A percentile compares a stretch with the other conserved stretches of the same genome.
These are phyloP conservation scores for Pterulicium gracile DNA, from an alignment of 1,284 basidiomycete species.

Conservation along the genomic window DNA sequence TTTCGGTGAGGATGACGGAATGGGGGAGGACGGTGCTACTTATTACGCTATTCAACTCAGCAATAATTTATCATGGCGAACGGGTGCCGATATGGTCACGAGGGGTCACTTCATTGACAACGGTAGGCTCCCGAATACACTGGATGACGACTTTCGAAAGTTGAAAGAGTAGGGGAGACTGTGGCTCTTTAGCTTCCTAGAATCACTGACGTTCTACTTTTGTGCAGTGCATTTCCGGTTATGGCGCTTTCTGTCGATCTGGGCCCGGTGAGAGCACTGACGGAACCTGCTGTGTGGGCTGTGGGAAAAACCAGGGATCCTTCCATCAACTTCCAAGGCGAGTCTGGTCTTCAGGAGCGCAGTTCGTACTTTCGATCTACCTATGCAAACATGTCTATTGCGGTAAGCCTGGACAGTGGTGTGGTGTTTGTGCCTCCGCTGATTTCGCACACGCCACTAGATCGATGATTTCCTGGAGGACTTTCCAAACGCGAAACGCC, in stretches of 20 bases:
- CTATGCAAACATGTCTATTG: slow-evolving; percentile 14
- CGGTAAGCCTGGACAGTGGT: too few species aligned
- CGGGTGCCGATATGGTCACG: background rate
- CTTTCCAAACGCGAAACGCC: slow-evolving; percentile 4
- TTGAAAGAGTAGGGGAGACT: slow-evolving; percentile 10
- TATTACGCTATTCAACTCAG: slow-evolving; percentile 21
- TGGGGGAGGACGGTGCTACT: slow-evolving; percentile 24
- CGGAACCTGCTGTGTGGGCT: background rate
- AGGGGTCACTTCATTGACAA: slow-evolving; percentile 17
- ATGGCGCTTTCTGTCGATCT: background rate
- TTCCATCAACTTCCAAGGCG: background rate
- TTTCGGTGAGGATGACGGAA: slow-evolving; percentile 19
- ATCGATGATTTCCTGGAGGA: slow-evolving; percentile 1
- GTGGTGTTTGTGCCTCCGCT: background rate
- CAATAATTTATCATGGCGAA: slow-evolving; percentile 9
- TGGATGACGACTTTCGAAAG: background rate
- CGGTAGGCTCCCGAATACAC: background rate
- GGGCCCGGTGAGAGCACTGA: background rate
- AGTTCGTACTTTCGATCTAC: slow-evolving; percentile 5
- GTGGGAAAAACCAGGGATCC: background rate
- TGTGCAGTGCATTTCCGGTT: slow-evolving; percentile 4
- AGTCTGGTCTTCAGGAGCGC: background rate
- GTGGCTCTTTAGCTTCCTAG: slow-evolving; percentile 4
- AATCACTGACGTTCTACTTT: slow-evolving; percentile 8
- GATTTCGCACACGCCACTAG: background rate